These are phyloP conservation scores for Sarcodon sp. DNA, from an alignment of 768 basidiomycete species.

Conservation along the genomic window DNA sequence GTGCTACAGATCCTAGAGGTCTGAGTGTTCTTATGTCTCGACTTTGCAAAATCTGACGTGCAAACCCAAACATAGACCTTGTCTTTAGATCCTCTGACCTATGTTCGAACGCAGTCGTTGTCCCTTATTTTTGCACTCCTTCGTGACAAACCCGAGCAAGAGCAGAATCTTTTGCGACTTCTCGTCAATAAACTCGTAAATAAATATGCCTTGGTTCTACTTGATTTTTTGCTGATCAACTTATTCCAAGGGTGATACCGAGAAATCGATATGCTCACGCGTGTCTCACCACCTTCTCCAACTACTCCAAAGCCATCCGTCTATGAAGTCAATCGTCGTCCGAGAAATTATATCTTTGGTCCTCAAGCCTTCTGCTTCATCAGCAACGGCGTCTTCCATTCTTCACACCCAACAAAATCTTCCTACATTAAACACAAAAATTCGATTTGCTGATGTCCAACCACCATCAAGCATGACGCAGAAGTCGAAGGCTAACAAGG, in stretches of 20 bases:
- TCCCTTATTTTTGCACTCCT: conserved; percentile 70
- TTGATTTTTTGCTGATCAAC: neutral
- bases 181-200: conserved; percentile 89
- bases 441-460: neutral
- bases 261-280: conserved; percentile 78
- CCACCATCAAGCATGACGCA: conserved; percentile 14
- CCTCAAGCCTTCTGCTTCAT: conserved; percentile 40
- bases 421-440: neutral
- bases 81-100: conserved; percentile 75
- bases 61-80: conserved; percentile 36
- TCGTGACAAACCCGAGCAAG: conserved; percentile 88
- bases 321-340: conserved; percentile 84
- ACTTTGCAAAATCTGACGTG: neutral
- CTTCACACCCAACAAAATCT: conserved; percentile 16
- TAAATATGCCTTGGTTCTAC: conserved; percentile 19
- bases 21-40: conserved; percentile 4
- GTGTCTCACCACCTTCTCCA: conserved; percentile 86
- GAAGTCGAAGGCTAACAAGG: conserved; percentile 5
- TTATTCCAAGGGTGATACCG: conserved; percentile 63
- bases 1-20: conserved; percentile 87
- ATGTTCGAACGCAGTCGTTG: conserved; percentile 79
- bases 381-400: conserved; percentile 23
- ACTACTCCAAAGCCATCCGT: conserved; percentile 80
- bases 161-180: conserved; percentile 86
- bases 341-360: conserved; percentile 77